Base-by-base conservation (phyloP, 176 grass and related monocot genomes). In the Oropetium thomaeum region DNA sequence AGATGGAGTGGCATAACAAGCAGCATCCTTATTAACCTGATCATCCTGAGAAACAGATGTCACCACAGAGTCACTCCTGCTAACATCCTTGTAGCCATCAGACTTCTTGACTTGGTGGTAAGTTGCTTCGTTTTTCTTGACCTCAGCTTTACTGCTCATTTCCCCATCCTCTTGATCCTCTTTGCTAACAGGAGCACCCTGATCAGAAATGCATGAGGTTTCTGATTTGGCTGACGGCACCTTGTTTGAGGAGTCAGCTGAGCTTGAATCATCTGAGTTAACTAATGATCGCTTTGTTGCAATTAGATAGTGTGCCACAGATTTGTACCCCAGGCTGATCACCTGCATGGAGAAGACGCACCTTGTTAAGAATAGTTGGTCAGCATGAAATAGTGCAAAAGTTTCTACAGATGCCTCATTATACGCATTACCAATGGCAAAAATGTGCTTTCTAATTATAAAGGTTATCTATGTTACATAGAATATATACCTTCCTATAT, bases 231-330 rank as follows among this genome's bases (percentile, higher is more conserved):
- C 32, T 77, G 42, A 34, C 16, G 54, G 53, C 49, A 64, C 17
- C 29, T 84, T 78, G 41, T 71, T 70, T 0, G 48, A 75, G 48
- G 57, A 73, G 29, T 80, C 81, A 82, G 74, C 75, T 62, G 74
- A 80, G 63, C 69, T 71, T 67, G 57, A 31, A 62, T 85, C 75
- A 13, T 23, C 68, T 11, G 59, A 38, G 5, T 75, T 74, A 37
- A 62, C 58, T 59, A 77, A 70, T n/a, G 73, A 41, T 14, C 64
- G 74, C 8, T 76, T 79, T 53, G 91, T 95, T 87, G 81, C 84
- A 10, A 99, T 88, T 35, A 99, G 75, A 78, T 86, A 99, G 82
- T 99, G 96, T 19, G 91, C 96, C 34, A 95, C 96, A 41, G 91
- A 99, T 69, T 95, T 95, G 75, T 88, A 94, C 41, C 91, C 96